A percentile compares a stretch with the other conserved stretches of the same genome.
Conservation (phyloP, 441 rosid species). For the Daphne laureola region DNA sequence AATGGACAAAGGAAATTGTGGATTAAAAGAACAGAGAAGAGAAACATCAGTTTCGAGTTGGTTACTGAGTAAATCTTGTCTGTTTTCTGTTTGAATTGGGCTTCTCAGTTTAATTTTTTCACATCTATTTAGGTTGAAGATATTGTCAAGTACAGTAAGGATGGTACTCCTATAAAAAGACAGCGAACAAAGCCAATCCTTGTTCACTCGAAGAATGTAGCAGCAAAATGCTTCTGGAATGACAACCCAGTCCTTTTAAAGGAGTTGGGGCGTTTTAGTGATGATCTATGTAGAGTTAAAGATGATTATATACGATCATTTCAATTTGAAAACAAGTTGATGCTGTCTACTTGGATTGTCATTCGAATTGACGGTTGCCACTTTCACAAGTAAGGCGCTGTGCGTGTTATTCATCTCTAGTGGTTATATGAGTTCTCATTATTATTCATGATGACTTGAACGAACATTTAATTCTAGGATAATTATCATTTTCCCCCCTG, state of each 20-base stretch:
- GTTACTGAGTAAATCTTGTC: no score
- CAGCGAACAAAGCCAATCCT: constrained; percentile 46
- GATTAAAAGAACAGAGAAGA: no score
- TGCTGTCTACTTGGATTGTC: constrained; percentile 79
- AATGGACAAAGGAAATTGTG: no score
- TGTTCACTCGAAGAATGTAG: constrained; percentile 54
- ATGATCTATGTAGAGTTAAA: constrained; percentile 49
- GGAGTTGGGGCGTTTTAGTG: constrained; percentile 53
- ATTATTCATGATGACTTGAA: no score
- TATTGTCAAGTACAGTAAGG: constrained; percentile 60
- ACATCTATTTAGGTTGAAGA: constrained; percentile 55
- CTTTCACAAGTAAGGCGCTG: constrained; percentile 69
- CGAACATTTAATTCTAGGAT: no score
- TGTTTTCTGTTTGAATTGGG: no score
- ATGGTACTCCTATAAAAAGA: constrained; percentile 72
- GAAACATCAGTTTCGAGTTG: no score
- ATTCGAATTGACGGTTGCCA: constrained; percentile 92
- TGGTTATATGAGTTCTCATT: background rate
- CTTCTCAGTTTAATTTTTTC: background rate
- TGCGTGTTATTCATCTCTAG: no score
- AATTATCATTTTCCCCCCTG: no score
- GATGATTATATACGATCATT: constrained; percentile 61
- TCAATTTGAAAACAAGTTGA: constrained; percentile 61
- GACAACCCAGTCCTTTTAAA: constrained; percentile 38
- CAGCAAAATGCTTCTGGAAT: constrained; percentile 73